phyloP scores from a whole-genome alignment of 129 eudicot species.

The Artemisia annua region DNA sequence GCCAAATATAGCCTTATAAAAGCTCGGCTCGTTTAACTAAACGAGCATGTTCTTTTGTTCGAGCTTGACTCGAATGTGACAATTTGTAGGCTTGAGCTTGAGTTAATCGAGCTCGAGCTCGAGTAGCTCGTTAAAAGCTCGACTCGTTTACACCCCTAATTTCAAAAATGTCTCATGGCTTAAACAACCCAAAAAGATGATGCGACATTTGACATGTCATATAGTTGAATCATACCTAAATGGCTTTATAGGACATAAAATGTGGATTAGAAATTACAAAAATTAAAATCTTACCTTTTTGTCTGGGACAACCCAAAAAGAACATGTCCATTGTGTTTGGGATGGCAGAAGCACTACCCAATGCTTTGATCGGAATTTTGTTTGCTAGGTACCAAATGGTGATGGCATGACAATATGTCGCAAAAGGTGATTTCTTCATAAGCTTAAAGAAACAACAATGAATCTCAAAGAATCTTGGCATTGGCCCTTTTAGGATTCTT shows the following conservation, averaged over 20 bases:
- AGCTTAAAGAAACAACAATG: slow-evolving; percentile 5
- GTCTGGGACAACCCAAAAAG: neutral
- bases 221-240: neutral
- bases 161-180: slow-evolving; percentile 20
- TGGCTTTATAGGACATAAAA: neutral
- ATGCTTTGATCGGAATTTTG: slow-evolving; percentile 22
- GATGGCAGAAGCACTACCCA: neutral
- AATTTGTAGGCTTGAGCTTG: too few relatives aligned
- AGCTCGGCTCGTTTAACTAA: too few relatives aligned
- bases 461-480: too few relatives aligned
- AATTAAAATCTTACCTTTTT: neutral
- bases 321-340: neutral
- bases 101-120: too few relatives aligned
- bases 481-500: too few relatives aligned
- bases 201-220: neutral
- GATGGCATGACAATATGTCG: slow-evolving; percentile 97
- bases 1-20: too few relatives aligned
- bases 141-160: too few relatives aligned
- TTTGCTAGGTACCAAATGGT: slow-evolving; percentile 78
- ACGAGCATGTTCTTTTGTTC: too few relatives aligned
- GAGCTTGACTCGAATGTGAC: too few relatives aligned
- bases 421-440: slow-evolving; percentile 45
- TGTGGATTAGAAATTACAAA: neutral
- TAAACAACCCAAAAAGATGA: neutral
- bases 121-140: too few relatives aligned